Base-by-base conservation (phyloP, 768 basidiomycete species). In the Serendipita indica region DNA sequence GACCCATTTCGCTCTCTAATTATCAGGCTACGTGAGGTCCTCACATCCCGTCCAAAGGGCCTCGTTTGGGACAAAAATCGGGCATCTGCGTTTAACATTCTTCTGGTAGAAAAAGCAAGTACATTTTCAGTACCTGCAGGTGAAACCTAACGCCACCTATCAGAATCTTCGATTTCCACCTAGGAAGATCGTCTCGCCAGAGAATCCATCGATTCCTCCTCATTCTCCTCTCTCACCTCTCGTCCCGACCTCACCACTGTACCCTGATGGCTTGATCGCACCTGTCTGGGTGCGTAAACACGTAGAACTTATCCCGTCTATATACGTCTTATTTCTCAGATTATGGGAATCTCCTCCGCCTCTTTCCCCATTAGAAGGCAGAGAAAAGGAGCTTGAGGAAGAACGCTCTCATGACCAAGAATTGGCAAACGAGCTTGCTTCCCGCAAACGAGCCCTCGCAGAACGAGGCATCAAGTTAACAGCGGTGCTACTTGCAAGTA, bases 201-300 rank as follows among this genome's bases (percentile, higher is more conserved):
- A 79, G 1, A 70, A 77, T 43, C 79, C 78, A 62, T 59, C 64
- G 20, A 41, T 57, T 22, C 59, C 54, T 3, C 73, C 81, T 1
- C 92, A 90, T 70, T 98, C 94, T 0, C 92, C 92, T 0, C 75
- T 98, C n/a, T 97, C 92, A 0, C 96, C 96, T 0, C 72, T 97
- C 37, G 88, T 88, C 0, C 84, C 85, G 0, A 77, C 85, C 0
- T 96, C 92, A 0, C 94, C 96, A 0, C 73, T 96, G 6, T 80
- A 90, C 69, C 96, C 96, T 0, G 96, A 99, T 67, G 96, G 96
- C 0, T 72, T 99, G 58, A 90, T 99, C 57, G 91, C 96, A 2
- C 96, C 96, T 1, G 90, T 98, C 67, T 99, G 96, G 96, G 82
- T 98, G 33, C 79, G 92, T 41, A 99, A 98, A 70, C 96, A 99